Base-by-base conservation (phyloP, 306 rosid genomes). In the Argentina anserina region DNA sequence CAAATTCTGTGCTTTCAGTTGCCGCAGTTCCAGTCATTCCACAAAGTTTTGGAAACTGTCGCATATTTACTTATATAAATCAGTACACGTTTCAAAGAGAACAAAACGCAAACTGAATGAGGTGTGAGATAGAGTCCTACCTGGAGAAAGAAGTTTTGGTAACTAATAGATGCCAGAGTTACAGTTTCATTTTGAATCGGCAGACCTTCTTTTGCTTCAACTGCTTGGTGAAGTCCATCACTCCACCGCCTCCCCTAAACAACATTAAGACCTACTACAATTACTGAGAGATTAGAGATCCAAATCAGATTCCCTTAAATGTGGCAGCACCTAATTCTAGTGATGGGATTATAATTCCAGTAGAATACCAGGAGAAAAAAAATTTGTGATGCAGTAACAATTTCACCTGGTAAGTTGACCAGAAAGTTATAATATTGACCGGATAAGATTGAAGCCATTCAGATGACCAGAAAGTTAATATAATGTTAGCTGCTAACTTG, bases 1-100 rank as follows among this genome's bases (percentile, higher is more conserved):
- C 98, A 85, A 94, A 94, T 83, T 94, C 98, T 31, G 90, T 85
- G 84, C 92, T 88, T 87, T 94, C 98, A 34, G 98, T 94, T 65
- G 96, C 97, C 65, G 97, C 98, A 66, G 98, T 94, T 55, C 98
- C 98, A 75, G 98, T 94, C 98, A 94, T 94, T 55, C 98, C 98
- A 72, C 98, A 94, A 39, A 94, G 97, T 83, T 94, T 94, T 31
- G 97, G 98, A 80, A 94, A 94, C 98, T 94, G 88, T 65, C 78
- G 79, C 53, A 68, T 17, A 78, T 33, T 33, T 33, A n/a, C n/a
- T n/a, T 58, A 62, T 70, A 70, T 4, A 70, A 55, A 72, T 23
- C 18, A n/a, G 21, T n/a, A 28, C 21, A 63, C 31, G 39, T 34
- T 42, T 31, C 5, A 4, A 78, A 40, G 25, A 53, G n/a, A 79